Conservation (phyloP, 2,329 filamentous ascomycete species). For the Claviceps lovelessii region DNA sequence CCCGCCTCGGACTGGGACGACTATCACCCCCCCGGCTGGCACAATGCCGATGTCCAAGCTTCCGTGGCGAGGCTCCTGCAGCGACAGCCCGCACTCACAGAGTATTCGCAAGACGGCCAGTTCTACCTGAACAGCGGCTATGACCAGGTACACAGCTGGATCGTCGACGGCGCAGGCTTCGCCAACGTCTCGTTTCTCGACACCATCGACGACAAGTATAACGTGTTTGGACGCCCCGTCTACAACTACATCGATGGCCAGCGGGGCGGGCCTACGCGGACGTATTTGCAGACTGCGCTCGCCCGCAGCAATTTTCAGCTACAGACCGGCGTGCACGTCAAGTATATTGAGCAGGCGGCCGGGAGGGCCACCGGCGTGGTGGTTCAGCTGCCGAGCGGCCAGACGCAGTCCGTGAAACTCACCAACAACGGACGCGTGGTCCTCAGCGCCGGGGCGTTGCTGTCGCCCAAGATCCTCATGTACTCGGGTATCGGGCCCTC, state of each 20-base stretch:
- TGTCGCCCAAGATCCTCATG: constrained; percentile 28
- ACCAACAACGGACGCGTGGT: constrained; percentile 17
- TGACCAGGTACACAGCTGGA: constrained; percentile 31
- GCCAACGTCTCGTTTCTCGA: constrained; percentile 33
- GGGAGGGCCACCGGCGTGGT: constrained; percentile 28
- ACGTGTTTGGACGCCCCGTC: constrained; percentile 32
- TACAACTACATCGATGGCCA: constrained; percentile 35
- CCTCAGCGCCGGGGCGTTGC: constrained; percentile 25
- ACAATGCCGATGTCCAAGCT: constrained; percentile 30
- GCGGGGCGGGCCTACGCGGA: constrained; percentile 32
- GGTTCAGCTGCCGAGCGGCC: constrained; percentile 18
- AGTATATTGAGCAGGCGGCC: constrained; percentile 26
- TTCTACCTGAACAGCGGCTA: constrained; percentile 31
- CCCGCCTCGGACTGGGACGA: constrained; percentile 37
- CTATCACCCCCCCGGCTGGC: constrained; percentile 36
- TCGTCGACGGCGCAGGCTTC: constrained; percentile 34
- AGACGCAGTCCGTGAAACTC: constrained; percentile 18
- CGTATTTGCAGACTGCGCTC: constrained; percentile 34
- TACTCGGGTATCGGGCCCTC: constrained; percentile 28
- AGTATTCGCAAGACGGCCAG: constrained; percentile 29
- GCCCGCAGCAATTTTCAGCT: constrained; percentile 28
- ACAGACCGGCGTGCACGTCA: constrained; percentile 27
- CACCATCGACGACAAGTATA: constrained; percentile 28
- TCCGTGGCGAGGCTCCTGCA: constrained; percentile 30
- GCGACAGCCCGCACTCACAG: constrained; percentile 28